These are phyloP conservation scores for Cercospora zeae-maydis DNA, from an alignment of 2,329 filamentous ascomycete genomes.

Conservation along the genomic window DNA sequence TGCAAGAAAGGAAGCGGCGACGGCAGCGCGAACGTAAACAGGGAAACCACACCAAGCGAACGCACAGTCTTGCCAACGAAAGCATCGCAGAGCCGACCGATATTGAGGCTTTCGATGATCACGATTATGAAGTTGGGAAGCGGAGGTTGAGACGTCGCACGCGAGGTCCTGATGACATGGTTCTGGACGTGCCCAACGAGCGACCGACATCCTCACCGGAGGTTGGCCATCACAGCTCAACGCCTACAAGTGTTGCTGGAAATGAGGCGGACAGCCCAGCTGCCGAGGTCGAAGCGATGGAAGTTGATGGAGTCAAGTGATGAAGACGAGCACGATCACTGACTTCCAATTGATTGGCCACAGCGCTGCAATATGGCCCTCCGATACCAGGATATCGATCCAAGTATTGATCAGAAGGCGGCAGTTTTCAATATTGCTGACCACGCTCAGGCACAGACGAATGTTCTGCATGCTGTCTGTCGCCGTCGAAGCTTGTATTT, in stretches of 20 bases:
- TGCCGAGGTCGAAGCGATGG: conserved; percentile 14
- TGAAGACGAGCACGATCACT: neutral
- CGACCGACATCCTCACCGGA: conserved; percentile 16
- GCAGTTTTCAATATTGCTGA: neutral
- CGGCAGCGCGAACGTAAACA: conserved; percentile 42
- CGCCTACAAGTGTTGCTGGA: conserved; percentile 7
- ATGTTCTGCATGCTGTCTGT: neutral
- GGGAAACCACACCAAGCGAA: conserved; percentile 41
- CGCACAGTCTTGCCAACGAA: conserved; percentile 45
- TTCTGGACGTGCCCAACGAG: conserved; percentile 10
- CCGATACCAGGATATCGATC: neutral
- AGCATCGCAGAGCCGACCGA: conserved; percentile 45
- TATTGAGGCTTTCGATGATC: conserved; percentile 40
- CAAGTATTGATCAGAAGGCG: too few species aligned
- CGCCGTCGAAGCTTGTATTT: neutral
- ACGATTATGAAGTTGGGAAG: conserved; percentile 38
- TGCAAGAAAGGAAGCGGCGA: conserved; percentile 27
- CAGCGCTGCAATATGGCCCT: neutral
- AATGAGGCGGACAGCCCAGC: neutral
- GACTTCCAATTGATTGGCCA: neutral
- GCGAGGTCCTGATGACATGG: conserved; percentile 37
- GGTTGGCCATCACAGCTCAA: conserved; percentile 7
- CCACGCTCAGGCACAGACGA: neutral
- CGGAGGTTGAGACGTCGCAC: conserved; percentile 45
- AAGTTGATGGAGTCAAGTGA: conserved; percentile 18